Evolutionary conservation across 495 filamentous ascomycete genomes (phyloP), one percentile per base, ranked within the genome.

Genomic region (Penicillium simplicissimum): DNA sequence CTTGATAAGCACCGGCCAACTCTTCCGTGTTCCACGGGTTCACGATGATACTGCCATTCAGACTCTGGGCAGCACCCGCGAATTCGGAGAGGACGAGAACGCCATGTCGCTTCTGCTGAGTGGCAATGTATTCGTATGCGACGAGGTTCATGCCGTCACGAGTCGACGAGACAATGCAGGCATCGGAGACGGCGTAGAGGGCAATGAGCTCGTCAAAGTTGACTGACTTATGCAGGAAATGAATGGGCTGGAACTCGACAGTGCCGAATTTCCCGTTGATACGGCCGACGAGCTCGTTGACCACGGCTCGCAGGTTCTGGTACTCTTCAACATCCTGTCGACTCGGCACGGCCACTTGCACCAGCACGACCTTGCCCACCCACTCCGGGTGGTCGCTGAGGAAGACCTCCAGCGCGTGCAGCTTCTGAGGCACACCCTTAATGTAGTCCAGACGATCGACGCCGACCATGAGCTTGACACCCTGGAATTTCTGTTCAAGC

Each of bases 61-160:
- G 80, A 61, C 88, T 92, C 71, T 97, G 94, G 0, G 94, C 95
- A 13, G 95, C 94, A 13, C 94, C 94, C 0, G 94, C 91, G 67
- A 98, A 98, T 71, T 98, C 94, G 49, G 93, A 97, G 17, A 98
- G 85, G 34, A 98, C 91, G 85, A 98, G 87, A 36, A 89, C 87
- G 23, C 94, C 94, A 67, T 97, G 92, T 9, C 90, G 86, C 69
- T 96, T 88, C 65, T 89, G 81, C 70, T 98, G 94, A 7, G 88
- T 90, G 7, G 94, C 95, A 60, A 98, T 96, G 78, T 98, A 98
- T 77, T 98, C 94, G 76, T 96, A 98, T 23, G 92, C 95, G 35
- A 98, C 94, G n/a, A 98, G 84, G 72, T 98, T 98, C 94, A 98
- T 98, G 60, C 94, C 94, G 71, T 98, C 94, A n/a, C 95, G 85